Conservation (phyloP, 306 rosid species). For the Trifolium dubium region DNA sequence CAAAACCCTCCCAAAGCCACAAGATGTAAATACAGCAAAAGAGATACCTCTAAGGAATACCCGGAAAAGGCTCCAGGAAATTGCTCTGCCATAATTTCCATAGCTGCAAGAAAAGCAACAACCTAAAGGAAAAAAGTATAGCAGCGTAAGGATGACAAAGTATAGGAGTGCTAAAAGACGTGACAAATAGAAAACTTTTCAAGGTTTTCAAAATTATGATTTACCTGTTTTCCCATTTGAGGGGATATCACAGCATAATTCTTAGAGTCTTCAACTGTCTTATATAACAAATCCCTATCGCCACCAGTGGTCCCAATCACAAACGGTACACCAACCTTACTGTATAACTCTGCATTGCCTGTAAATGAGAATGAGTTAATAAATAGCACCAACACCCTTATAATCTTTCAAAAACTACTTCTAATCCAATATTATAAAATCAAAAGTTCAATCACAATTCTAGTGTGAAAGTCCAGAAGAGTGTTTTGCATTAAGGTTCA, state of each 20-base stretch:
- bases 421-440: slow-evolving; percentile 16
- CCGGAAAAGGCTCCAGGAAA: slow-evolving; percentile 97
- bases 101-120: slow-evolving; percentile 96
- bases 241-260: slow-evolving; percentile 90
- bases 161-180: slow-evolving; percentile 4
- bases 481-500: slow-evolving; percentile 1
- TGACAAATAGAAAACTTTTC: slow-evolving; percentile 5
- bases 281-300: slow-evolving; percentile 68
- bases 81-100: slow-evolving; percentile 95
- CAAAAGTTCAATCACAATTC: slow-evolving; percentile 15
- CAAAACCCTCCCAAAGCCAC: not conserved
- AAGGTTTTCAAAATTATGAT: slow-evolving; percentile 24
- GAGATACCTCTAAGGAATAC: slow-evolving; percentile 78
- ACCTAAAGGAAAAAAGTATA: slow-evolving; percentile 56
- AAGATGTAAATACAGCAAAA: slow-evolving; percentile 29
- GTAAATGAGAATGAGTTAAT: slow-evolving; percentile 31
- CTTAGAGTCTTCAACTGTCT: slow-evolving; percentile 74
- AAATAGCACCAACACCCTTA: not conserved
- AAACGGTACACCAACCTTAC: slow-evolving; percentile 86
- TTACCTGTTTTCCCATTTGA: slow-evolving; percentile 95
- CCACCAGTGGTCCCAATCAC: slow-evolving; percentile 99
- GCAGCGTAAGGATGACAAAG: slow-evolving; percentile 42
- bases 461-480: slow-evolving; percentile 4
- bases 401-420: slow-evolving; percentile 22
- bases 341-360: slow-evolving; percentile 85